Percentiles rank a stretch among this genome's conserved stretches.
Conservation (phyloP, 371 early-diverging fungal genomes). For the Mucor plumbeus region DNA sequence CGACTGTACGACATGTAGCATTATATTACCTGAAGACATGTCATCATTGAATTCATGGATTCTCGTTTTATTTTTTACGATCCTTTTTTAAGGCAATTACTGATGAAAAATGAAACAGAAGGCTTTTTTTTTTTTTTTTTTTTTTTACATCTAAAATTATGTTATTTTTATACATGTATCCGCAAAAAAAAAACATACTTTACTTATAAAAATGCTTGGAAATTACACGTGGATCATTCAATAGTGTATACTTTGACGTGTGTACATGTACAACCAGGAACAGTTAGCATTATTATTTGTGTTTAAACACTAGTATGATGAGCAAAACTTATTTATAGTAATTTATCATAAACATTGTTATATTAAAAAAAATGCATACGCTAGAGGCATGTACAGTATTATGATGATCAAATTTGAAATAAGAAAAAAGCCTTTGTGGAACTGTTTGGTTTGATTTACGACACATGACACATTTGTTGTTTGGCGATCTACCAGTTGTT, state of each 20-base stretch:
- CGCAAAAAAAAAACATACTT: neutral
- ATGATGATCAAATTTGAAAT: neutral
- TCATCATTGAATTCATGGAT: neutral
- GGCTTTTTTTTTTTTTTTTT: slow-evolving; percentile 1
- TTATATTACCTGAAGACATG: neutral
- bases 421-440: neutral
- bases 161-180: neutral
- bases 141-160: neutral
- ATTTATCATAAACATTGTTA: too few species aligned
- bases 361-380: too few species aligned
- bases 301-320: neutral
- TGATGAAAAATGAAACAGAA: neutral
- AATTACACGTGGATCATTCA: neutral
- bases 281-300: neutral
- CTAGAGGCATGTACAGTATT: neutral
- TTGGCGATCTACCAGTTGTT: neutral
- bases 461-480: neutral
- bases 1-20: neutral
- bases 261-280: neutral
- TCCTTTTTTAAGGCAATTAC: neutral
- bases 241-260: neutral
- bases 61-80: neutral
- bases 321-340: too few species aligned
- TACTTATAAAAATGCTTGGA: neutral
- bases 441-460: neutral